phyloP scores from a whole-genome alignment of 805 yeast species.

The Schwanniomyces pseudopolymorphus region DNA sequence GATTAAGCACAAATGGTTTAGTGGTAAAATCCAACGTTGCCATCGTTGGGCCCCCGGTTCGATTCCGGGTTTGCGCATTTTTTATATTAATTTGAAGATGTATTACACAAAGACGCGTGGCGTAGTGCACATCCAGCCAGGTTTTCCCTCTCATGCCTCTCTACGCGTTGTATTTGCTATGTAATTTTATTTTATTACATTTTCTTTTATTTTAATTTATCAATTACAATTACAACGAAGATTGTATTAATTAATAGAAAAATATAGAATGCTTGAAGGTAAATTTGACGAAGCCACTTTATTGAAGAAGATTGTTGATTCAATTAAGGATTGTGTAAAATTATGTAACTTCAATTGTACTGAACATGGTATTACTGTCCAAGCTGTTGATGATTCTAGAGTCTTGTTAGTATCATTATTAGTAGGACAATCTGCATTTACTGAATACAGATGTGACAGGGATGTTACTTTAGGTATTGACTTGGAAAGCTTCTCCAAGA shows the following conservation, averaged over 20 bases:
- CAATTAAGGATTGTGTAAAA: slow-evolving; percentile 92
- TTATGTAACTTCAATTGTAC: slow-evolving; percentile 96
- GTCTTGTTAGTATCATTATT: slow-evolving; percentile 85
- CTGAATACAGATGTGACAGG: slow-evolving; percentile 93
- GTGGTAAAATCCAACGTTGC: slow-evolving; percentile 11
- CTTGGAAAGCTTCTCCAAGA: slow-evolving; percentile 80
- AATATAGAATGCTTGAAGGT: slow-evolving; percentile 81
- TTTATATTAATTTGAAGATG: not conserved
- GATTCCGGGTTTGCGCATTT: slow-evolving; percentile 10
- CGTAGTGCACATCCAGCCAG: not conserved
- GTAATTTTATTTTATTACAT: not conserved
- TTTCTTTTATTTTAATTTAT: not conserved
- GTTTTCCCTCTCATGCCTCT: not conserved
- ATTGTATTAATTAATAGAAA: not conserved
- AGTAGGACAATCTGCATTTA: slow-evolving; percentile 85
- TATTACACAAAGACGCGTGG: slow-evolving; percentile 1
- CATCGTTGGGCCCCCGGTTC: slow-evolving; percentile 12
- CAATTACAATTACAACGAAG: not conserved
- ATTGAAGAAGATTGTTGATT: slow-evolving; percentile 88
- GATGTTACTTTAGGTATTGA: slow-evolving; percentile 90
- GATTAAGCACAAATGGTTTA: slow-evolving; percentile 8
- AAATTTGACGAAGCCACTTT: slow-evolving; percentile 91
- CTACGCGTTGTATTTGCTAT: not conserved
- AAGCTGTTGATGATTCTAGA: slow-evolving; percentile 97
- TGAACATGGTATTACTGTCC: slow-evolving; percentile 92